Percentiles rank a stretch among this genome's conserved stretches.
These are phyloP conservation scores for Trichoderma hamatum DNA, from an alignment of 2,329 filamentous ascomycete species.

Conservation along the genomic window DNA sequence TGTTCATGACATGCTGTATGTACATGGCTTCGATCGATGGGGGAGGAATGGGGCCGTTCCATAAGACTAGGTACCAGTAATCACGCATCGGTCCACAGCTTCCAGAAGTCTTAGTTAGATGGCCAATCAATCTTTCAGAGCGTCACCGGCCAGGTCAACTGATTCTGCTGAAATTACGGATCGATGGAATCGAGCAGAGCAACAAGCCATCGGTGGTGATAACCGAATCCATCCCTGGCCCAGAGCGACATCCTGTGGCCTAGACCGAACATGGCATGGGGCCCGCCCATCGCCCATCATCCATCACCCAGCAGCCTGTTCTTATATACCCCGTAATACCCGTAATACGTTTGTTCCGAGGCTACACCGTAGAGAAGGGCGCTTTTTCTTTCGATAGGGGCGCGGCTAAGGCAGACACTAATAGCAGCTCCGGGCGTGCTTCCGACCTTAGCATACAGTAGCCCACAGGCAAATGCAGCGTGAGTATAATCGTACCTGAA, in stretches of 20 bases:
- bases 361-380: not conserved
- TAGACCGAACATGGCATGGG: constrained; percentile 14
- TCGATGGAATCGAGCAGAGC: constrained; percentile 17
- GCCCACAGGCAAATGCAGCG: not conserved
- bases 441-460: not conserved
- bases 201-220: constrained; percentile 22
- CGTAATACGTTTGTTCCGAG: constrained; percentile 8
- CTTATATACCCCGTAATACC: constrained; percentile 7
- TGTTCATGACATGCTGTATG: not conserved
- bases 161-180: constrained; percentile 26
- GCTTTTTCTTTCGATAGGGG: not conserved
- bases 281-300: not conserved
- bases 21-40: not conserved
- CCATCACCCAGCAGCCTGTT: not conserved
- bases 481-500: not conserved
- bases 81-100: constrained; percentile 18
- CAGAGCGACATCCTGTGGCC: constrained; percentile 2
- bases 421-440: not conserved
- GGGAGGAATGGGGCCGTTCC: not conserved
- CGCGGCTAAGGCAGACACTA: constrained; percentile 5
- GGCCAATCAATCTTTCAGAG: not conserved
- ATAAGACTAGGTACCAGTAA: not conserved
- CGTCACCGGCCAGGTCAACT: constrained; percentile 14
- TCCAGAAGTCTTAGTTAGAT: constrained; percentile 3
- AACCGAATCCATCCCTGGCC: constrained; percentile 20